phyloP scores from a whole-genome alignment of 2,329 filamentous ascomycete genomes.

The Fusarium sp. region DNA sequence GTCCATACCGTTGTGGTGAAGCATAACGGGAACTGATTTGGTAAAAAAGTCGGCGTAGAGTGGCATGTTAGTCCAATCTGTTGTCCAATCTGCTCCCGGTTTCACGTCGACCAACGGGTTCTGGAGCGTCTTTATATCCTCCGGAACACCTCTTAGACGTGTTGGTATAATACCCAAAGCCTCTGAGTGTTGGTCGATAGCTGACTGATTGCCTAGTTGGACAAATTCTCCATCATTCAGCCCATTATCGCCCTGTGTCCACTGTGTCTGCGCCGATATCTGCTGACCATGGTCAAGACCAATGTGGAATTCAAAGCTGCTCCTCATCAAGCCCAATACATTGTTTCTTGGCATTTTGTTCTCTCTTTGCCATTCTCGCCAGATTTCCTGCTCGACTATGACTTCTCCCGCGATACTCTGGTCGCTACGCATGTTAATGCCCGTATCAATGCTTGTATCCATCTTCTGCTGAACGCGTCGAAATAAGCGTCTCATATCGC shows the following conservation, averaged over 20 bases:
- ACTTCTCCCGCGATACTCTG: not conserved
- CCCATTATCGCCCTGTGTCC: accelerated
- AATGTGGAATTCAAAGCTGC: not conserved
- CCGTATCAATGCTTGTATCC: not conserved
- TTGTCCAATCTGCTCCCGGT: not conserved
- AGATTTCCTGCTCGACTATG: not conserved
- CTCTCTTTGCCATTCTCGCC: not conserved
- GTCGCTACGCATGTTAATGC: not conserved
- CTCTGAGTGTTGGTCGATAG: not conserved
- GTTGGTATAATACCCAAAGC: not conserved
- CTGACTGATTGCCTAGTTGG: not conserved
- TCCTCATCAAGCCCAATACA: not conserved
- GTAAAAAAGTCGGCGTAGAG: conserved; percentile 9
- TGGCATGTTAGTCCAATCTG: conserved; percentile 1
- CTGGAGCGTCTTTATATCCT: not conserved
- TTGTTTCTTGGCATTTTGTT: not conserved
- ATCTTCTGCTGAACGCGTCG: not conserved
- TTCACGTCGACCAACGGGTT: not conserved
- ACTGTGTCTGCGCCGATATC: not conserved
- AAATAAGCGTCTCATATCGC: conserved; percentile 3
- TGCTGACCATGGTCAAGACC: conserved; percentile 2
- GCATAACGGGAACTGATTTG: not conserved
- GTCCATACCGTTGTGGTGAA: conserved; percentile 10
- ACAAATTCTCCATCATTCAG: not conserved
- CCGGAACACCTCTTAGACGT: not conserved